A percentile compares a stretch with the other conserved stretches of the same genome.
Evolutionary conservation across 2,329 filamentous ascomycete species (phyloP).

Genomic region (Pleomassaria siparia): DNA sequence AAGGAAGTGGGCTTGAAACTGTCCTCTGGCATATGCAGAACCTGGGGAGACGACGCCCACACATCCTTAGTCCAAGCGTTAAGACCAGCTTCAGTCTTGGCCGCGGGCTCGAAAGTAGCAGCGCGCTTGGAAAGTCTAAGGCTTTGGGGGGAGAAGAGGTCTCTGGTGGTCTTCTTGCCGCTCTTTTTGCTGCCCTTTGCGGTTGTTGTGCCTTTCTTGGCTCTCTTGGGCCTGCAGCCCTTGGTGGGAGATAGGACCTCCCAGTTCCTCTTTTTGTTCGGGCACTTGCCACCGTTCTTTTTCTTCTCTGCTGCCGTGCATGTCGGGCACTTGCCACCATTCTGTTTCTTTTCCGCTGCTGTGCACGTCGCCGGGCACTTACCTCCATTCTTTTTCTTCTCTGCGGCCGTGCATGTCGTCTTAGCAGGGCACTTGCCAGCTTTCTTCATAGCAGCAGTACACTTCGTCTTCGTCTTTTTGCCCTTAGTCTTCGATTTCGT

Average conservation of each 20-base stretch:
- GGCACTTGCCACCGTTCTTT: background rate
- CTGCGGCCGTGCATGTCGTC: background rate
- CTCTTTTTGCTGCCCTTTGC: background rate
- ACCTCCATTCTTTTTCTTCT: background rate
- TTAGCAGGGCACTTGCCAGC: background rate
- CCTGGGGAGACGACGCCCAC: background rate
- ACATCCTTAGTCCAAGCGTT: background rate
- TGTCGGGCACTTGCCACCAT: background rate
- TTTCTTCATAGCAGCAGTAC: background rate
- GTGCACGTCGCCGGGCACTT: background rate
- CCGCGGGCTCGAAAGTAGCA: background rate
- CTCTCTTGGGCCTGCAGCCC: background rate
- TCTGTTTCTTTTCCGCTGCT: background rate
- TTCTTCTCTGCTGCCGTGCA: constrained; percentile 1
- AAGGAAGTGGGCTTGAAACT: background rate
- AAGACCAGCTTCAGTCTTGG: background rate
- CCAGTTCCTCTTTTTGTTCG: background rate
- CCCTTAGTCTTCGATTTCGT: background rate
- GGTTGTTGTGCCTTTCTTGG: background rate
- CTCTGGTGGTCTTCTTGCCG: background rate
- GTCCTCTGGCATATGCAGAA: background rate
- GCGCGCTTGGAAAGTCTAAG: background rate
- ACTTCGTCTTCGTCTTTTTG: background rate
- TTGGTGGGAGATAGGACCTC: background rate
- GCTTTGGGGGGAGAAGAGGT: background rate